These are phyloP conservation scores for Boletus rubropictus DNA, from an alignment of 768 basidiomycete genomes.

Conservation along the genomic window DNA sequence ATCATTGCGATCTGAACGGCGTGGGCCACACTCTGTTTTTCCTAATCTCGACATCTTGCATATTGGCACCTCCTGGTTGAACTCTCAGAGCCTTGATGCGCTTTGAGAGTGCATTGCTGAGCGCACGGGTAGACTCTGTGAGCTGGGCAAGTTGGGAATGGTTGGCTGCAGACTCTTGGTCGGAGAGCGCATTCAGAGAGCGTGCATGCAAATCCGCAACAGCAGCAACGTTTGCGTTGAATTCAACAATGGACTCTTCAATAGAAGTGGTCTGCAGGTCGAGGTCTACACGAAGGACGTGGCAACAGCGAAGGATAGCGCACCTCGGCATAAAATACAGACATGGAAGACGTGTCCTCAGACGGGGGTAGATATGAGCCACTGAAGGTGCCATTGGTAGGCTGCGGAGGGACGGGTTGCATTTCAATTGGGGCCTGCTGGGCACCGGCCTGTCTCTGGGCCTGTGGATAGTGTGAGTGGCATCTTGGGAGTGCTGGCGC, in stretches of 20 bases:
- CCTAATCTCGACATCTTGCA: constrained; percentile 43
- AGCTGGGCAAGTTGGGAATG: constrained; percentile 50
- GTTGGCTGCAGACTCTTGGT: constrained; percentile 37
- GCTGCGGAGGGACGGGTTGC: constrained; percentile 16
- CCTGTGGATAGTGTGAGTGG: constrained; percentile 37
- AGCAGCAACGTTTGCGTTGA: constrained; percentile 41
- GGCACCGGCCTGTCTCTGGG: constrained; percentile 42
- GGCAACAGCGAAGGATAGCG: neutral
- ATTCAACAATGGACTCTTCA: constrained; percentile 40
- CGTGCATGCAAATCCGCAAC: constrained; percentile 47
- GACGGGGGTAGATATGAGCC: constrained; percentile 3
- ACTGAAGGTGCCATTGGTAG: neutral
- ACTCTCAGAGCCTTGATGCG: constrained; percentile 54
- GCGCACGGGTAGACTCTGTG: constrained; percentile 51
- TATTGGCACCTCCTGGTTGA: constrained; percentile 28
- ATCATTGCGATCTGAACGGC: neutral
- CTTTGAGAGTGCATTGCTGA: constrained; percentile 52
- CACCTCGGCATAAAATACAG: constrained; percentile 33
- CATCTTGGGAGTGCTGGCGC: constrained; percentile 36
- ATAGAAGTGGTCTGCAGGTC: constrained; percentile 41
- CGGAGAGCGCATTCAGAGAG: constrained; percentile 45
- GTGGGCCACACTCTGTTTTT: constrained; percentile 29
- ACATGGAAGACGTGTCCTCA: constrained; percentile 24
- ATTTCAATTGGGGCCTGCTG: constrained; percentile 24
- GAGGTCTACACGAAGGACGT: neutral